Conservation (phyloP, 768 basidiomycete species). For the Hypholoma fasciculare region DNA sequence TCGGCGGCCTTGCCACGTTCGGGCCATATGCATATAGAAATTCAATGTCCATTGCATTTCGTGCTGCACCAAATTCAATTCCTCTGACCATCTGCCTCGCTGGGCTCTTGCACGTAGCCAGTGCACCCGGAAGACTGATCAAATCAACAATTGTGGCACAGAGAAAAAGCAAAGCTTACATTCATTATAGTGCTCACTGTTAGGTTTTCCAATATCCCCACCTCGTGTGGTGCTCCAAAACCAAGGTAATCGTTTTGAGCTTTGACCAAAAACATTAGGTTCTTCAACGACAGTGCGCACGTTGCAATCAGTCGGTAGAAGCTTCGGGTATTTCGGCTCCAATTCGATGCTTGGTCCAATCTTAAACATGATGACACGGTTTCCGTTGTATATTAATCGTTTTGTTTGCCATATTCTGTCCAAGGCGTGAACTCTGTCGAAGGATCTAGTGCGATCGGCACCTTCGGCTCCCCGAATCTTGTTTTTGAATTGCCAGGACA, state of each 20-base stretch:
- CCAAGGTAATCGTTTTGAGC: background rate
- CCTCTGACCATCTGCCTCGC: background rate
- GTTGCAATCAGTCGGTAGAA: background rate
- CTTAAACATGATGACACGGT: background rate
- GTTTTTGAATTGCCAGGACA: background rate
- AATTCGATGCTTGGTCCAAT: background rate
- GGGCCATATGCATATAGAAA: background rate
- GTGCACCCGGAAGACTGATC: background rate
- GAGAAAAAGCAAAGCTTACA: background rate
- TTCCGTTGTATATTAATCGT: background rate
- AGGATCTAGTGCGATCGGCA: background rate
- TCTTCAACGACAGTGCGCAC: background rate
- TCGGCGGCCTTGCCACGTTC: background rate
- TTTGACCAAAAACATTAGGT: background rate
- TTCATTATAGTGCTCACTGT: background rate
- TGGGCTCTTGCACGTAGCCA: background rate
- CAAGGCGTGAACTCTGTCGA: background rate
- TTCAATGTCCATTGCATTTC: background rate
- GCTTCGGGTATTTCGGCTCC: background rate
- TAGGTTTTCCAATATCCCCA: background rate
- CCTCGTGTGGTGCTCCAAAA: background rate
- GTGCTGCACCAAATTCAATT: background rate
- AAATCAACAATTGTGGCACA: too few species aligned
- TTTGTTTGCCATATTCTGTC: background rate
- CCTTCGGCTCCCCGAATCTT: background rate